Conservation (phyloP, 306 rosid genomes). For the Carpinus fangiana region DNA sequence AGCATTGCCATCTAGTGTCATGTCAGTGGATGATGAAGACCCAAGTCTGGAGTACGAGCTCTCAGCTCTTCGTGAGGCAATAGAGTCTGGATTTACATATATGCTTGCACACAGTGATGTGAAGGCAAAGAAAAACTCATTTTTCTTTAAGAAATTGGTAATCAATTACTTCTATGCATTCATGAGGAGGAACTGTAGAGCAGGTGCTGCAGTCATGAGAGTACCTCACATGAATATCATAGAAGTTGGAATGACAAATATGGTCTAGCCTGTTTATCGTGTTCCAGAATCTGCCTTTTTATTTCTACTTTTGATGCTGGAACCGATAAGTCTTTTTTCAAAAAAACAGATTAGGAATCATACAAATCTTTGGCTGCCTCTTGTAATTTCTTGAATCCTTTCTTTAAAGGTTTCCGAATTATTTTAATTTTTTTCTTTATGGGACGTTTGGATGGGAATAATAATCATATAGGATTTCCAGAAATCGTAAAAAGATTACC, state of each 20-base stretch:
- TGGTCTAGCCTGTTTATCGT: constrained; percentile 53
- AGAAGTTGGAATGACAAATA: constrained; percentile 86
- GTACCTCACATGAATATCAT: constrained; percentile 94
- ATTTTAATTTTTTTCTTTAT: background rate
- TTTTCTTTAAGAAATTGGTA: constrained; percentile 76
- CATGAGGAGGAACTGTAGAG: constrained; percentile 86
- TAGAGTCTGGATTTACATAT: constrained; percentile 88
- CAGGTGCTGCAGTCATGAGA: constrained; percentile 77
- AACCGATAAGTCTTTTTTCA: background rate
- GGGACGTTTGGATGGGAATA: no score
- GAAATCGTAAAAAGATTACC: no score
- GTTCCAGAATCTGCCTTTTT: background rate
- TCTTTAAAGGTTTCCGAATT: background rate
- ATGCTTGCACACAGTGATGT: constrained; percentile 89
- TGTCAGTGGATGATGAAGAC: constrained; percentile 71
- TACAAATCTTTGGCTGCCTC: constrained; percentile 3
- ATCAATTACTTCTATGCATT: constrained; percentile 89
- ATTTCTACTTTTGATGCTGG: constrained; percentile 8
- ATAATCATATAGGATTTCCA: no score
- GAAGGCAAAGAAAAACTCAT: constrained; percentile 85
- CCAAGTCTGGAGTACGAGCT: constrained; percentile 88
- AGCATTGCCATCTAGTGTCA: constrained; percentile 56
- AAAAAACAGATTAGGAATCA: background rate
- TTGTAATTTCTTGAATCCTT: background rate
- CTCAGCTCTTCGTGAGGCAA: constrained; percentile 84